Evolutionary conservation across 1,139 yeast genomes (phyloP), one percentile per base, ranked within the genome.

Genomic region (Magnusiomyces paraingens): DNA sequence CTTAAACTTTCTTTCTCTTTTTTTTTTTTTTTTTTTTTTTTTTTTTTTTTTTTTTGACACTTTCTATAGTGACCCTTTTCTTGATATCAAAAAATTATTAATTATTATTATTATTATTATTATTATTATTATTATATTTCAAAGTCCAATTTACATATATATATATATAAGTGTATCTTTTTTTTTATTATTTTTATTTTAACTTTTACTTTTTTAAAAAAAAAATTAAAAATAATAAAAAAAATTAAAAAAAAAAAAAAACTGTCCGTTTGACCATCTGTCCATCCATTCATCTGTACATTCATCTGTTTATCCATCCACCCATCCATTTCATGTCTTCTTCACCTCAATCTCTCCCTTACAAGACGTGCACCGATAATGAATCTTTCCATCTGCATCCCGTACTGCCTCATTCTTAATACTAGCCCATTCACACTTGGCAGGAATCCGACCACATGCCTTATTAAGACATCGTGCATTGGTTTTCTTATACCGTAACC

Each of bases 361-460:
- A 72, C 95, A 87, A 59, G 82, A 84, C 60, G 86, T 73, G 69
- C 95, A 87, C 74, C 82, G 36, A 80, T 76, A 62, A 51, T 54
- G 49, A 52, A 65, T 47, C 51, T 59, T 26, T 59, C 66, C 68
- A 74, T 64, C 60, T n/a, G 80, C 76, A 32, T 75, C 79, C 54
- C 75, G 74, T 38, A 75, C 76, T 1, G 88, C 89, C 62, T 83
- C 77, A 61, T 81, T 79, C 67, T 85, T 86, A 95, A 91, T 90
- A 39, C 88, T 75, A 17, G 88, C 80, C 89, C 96, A 86, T 72
- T 93, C 98, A 58, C 97, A 94, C 71, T 91, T 90, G 29, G 97
- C 95, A 5, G 99, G 99, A 57, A 93, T 89, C 65, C 93, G 82
- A 60, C 85, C 81, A 72, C 99, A 93, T 21, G 72, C 68, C 5